Conservation (phyloP, 495 filamentous ascomycete genomes). For the Podospora fimiseda region DNA sequence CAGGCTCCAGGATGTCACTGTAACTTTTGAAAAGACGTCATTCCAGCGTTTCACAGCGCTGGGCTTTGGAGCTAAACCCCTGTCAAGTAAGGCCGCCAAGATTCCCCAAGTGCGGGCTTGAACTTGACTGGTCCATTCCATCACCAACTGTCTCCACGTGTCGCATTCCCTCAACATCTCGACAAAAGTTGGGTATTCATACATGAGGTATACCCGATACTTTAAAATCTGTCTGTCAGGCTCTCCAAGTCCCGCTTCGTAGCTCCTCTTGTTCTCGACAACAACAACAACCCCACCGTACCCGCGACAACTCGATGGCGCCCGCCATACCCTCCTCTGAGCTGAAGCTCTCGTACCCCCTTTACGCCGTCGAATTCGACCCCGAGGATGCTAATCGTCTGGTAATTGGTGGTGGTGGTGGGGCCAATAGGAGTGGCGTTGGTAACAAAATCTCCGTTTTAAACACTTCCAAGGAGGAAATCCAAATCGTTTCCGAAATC, state of each 20-base stretch:
- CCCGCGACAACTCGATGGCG: slow-evolving; percentile 17
- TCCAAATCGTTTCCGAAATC: slow-evolving; percentile 64
- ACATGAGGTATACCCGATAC: background rate
- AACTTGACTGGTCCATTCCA: background rate
- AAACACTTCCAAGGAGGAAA: slow-evolving; percentile 55
- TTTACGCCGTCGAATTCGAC: slow-evolving; percentile 86
- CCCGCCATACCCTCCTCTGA: slow-evolving; percentile 23
- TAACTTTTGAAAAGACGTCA: slow-evolving; percentile 3
- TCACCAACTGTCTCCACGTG: slow-evolving; percentile 4
- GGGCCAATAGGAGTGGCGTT: slow-evolving; percentile 76
- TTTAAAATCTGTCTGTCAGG: too few species aligned
- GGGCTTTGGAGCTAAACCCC: background rate
- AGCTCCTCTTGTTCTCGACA: background rate
- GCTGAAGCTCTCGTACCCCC: slow-evolving; percentile 63
- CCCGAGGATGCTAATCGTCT: slow-evolving; percentile 66
- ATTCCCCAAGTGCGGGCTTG: background rate
- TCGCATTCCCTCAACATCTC: background rate
- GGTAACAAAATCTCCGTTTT: slow-evolving; percentile 82
- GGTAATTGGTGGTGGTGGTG: slow-evolving; percentile 87
- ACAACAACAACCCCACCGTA: background rate
- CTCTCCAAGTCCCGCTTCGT: background rate
- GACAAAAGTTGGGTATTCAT: background rate
- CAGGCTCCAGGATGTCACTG: background rate
- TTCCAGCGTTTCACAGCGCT: slow-evolving; percentile 1
- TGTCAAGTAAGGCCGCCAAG: background rate